These are phyloP conservation scores for Cruciata laevipes DNA, from an alignment of 257 asterid species.

Conservation along the genomic window DNA sequence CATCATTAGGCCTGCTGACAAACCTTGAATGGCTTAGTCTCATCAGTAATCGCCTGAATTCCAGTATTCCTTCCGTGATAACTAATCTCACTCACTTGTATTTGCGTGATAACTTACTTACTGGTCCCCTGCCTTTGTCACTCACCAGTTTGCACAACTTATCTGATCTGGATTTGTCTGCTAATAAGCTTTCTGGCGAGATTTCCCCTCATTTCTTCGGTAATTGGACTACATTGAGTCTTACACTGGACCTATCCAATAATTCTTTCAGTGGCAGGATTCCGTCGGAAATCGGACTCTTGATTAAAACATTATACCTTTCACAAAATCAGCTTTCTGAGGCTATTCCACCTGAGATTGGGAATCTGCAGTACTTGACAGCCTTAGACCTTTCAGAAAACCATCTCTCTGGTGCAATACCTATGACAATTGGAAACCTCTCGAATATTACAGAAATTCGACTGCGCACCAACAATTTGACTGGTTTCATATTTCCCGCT, in stretches of 20 bases:
- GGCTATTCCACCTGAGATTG: background rate
- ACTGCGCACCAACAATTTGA: background rate
- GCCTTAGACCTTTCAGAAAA: background rate
- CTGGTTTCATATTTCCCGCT: background rate
- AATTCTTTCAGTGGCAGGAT: too few species aligned
- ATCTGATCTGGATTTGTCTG: constrained; percentile 46
- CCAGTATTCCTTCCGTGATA: constrained; percentile 31
- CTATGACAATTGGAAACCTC: constrained; percentile 45
- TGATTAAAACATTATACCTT: too few species aligned
- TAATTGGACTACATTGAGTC: constrained; percentile 42
- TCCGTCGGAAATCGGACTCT: background rate
- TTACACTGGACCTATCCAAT: background rate
- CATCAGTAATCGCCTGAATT: constrained; percentile 16
- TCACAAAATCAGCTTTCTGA: background rate
- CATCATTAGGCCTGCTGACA: constrained; percentile 26
- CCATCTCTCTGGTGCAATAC: constrained; percentile 26
- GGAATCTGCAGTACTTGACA: too few species aligned
- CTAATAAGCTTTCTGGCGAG: constrained; percentile 50
- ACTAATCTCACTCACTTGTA: constrained; percentile 27
- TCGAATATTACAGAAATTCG: too few species aligned
- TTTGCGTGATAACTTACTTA: constrained; percentile 29
- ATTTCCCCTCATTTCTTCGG: constrained; percentile 33
- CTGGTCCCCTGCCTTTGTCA: constrained; percentile 62
- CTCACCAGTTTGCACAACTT: constrained; percentile 46
- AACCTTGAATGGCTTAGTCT: constrained; percentile 24